Evolutionary conservation across 176 grass and related monocot species (phyloP), one percentile per base, ranked within the genome.

Genomic region (Juncus inflexus): DNA sequence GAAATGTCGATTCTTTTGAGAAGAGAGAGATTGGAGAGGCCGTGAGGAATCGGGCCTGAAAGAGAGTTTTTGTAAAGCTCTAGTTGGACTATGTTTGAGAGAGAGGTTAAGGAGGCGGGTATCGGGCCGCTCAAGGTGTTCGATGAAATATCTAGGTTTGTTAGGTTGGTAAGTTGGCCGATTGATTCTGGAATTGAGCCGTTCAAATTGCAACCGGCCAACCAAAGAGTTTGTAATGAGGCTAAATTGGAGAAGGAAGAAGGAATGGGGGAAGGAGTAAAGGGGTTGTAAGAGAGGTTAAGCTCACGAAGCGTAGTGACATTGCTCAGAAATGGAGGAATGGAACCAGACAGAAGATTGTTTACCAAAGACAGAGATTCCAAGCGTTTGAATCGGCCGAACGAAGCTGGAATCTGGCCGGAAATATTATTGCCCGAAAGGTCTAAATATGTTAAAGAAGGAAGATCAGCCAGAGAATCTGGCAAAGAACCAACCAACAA

Each of bases 31-130:
- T 74, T 49, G 7, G 80, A 84, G 43, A 99, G 36, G 12, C 94
- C 94, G 40, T 36, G 35, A 13, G 94, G 94, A 43, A 99, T 78
- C 3, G 57, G 8, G 1, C 94, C 94, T 12, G 85, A 66, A 55
- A 99, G 83, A 0, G 56, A 42, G 75, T 99, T 99, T 0, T 35
- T 15, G 83, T 76, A 99, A 11, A 89, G 80, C 76, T 99, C 94
- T 7, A 99, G 74, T 69, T 92, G 94, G 64, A 92, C 65, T 45
- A 80, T 45, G 35, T 68, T 80, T 3, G 52, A 74, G 67, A 90
- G 66, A 13, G 69, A 71, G 16, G 74, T 38, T 35, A 99, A 40
- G 38, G 67, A 79, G 0, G 4, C 0, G 0, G 94, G 88, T 11
- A 99, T 90, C 58, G 65, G 63, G 40, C 88, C 94, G 9, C 61